These are phyloP conservation scores for Dactylellina drechsleri DNA, from an alignment of 2,329 filamentous ascomycete genomes.

Conservation along the genomic window DNA sequence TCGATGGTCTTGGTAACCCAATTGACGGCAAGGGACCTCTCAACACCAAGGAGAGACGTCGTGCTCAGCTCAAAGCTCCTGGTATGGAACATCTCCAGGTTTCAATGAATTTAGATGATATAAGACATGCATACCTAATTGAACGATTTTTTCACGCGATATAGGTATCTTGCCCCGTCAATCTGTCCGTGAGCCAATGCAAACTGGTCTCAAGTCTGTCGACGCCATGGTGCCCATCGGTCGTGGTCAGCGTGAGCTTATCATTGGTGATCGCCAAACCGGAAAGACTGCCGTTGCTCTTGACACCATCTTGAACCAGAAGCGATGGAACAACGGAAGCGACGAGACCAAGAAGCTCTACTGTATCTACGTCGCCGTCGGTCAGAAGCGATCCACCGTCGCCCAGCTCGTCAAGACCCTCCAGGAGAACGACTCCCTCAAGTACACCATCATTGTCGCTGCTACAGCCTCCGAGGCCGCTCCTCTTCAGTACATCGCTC, in stretches of 20 bases:
- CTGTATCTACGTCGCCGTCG: slow-evolving; percentile 98
- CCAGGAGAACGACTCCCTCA: slow-evolving; percentile 99
- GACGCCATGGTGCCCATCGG: slow-evolving; percentile 99
- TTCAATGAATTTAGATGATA: slow-evolving; percentile 11
- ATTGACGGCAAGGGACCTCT: slow-evolving; percentile 99
- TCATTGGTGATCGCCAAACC: slow-evolving; percentile 99
- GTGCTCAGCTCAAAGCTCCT: slow-evolving; percentile 98
- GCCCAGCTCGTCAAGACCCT: slow-evolving; percentile 99
- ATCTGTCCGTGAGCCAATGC: slow-evolving; percentile 98
- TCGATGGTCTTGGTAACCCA: slow-evolving; percentile 98
- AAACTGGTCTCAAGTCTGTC: slow-evolving; percentile 99
- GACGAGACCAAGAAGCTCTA: slow-evolving; percentile 99
- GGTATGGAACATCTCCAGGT: slow-evolving; percentile 64
- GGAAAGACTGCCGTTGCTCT: slow-evolving; percentile 99
- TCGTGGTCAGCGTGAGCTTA: slow-evolving; percentile 99
- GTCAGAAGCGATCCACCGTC: slow-evolving; percentile 99
- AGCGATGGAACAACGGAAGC: slow-evolving; percentile 87
- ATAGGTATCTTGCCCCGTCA: slow-evolving; percentile 84
- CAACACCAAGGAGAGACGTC: slow-evolving; percentile 88
- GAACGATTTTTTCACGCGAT: slow-evolving; percentile 5
- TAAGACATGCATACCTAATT: slow-evolving; percentile 4
- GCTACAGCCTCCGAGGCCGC: slow-evolving; percentile 97
- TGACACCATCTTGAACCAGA: slow-evolving; percentile 99
- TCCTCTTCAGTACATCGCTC: slow-evolving; percentile 91
- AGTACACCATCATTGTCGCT: slow-evolving; percentile 92